phyloP scores from a whole-genome alignment of 1,139 yeast genomes.

The Torulaspora pretoriensis region DNA sequence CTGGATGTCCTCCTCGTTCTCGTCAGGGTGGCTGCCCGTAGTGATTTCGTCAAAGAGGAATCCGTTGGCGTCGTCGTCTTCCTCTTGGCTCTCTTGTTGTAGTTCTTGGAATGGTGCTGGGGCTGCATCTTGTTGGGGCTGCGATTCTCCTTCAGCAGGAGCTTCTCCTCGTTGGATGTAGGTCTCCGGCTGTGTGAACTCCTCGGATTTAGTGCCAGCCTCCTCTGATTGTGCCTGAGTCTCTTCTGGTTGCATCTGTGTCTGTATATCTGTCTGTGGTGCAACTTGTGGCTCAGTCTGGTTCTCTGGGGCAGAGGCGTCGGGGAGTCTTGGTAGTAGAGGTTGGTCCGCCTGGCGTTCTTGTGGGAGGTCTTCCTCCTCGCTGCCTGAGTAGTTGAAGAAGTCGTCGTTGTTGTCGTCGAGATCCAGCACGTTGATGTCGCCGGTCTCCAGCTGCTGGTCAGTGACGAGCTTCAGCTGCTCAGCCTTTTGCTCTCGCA shows the following conservation, averaged over 20 bases:
- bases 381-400: slow-evolving; percentile 27
- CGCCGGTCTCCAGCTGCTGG: slow-evolving; percentile 12
- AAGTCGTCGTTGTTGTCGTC: slow-evolving; percentile 25
- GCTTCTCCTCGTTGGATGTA: not conserved
- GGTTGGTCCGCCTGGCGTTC: not conserved
- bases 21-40: not conserved
- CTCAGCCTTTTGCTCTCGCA: slow-evolving; percentile 12
- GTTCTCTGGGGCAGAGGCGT: too few species aligned
- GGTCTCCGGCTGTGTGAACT: not conserved
- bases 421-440: slow-evolving; percentile 19
- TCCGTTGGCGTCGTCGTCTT: not conserved
- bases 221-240: not conserved
- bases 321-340: not conserved
- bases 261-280: not conserved
- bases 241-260: not conserved
- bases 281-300: too few species aligned
- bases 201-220: not conserved
- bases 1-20: not conserved
- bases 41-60: slow-evolving; percentile 2
- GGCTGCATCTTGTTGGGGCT: not conserved
- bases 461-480: slow-evolving; percentile 12
- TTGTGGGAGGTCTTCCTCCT: slow-evolving; percentile 23
- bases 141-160: not conserved
- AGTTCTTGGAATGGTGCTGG: not conserved
- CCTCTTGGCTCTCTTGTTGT: slow-evolving; percentile 1